Evolutionary conservation across 331 rosid species (phyloP).

Genomic region (Quercus phellos): DNA sequence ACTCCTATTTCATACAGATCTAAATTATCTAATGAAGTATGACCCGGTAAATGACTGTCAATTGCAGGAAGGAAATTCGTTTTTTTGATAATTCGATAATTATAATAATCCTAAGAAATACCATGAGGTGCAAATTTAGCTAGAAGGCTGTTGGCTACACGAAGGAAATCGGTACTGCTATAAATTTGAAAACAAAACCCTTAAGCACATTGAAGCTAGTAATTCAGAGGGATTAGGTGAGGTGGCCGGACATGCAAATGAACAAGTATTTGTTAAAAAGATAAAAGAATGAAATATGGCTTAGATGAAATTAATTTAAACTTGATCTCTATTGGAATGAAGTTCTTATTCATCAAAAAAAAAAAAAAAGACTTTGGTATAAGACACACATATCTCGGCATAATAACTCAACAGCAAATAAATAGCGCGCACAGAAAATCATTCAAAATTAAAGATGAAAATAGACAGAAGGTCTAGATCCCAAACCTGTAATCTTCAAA

Average conservation of each 20-base stretch:
- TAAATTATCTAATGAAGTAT: background rate
- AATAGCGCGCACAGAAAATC: background rate
- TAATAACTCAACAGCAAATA: background rate
- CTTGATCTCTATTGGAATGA: background rate
- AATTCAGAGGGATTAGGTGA: background rate
- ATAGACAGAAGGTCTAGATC: background rate
- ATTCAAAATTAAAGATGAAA: background rate
- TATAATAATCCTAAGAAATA: too few species aligned
- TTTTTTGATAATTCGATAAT: too few species aligned
- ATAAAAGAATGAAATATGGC: background rate
- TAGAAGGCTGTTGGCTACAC: too few species aligned
- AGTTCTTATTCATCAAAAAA: too few species aligned
- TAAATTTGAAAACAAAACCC: background rate
- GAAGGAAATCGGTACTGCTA: background rate
- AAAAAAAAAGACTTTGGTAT: background rate
- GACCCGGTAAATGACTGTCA: background rate
- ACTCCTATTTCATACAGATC: background rate
- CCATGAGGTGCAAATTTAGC: rapidly evolving
- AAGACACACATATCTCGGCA: background rate
- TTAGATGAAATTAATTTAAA: background rate
- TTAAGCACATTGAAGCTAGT: background rate
- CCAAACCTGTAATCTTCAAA: background rate
- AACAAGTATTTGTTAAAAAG: background rate
- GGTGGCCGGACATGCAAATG: background rate
- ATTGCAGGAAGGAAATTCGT: background rate